Evolutionary conservation across 495 filamentous ascomycete genomes (phyloP).

Genomic region (Venustampulla echinocandica): DNA sequence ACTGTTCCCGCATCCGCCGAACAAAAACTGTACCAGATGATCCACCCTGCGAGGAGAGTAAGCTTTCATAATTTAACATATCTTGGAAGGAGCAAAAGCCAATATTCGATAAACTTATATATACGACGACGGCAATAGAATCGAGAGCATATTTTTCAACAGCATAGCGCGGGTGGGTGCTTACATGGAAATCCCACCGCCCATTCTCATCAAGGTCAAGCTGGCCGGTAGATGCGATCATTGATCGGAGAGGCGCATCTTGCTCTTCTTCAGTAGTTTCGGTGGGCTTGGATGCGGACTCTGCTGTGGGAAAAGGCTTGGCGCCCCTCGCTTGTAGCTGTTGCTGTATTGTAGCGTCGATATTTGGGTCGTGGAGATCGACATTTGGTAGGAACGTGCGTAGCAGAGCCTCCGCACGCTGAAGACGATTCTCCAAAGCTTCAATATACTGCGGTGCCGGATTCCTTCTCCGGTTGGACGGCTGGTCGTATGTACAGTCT

Average conservation of each 20-base stretch:
- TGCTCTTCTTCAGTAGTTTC: conserved; percentile 28
- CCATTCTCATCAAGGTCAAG: conserved; percentile 88
- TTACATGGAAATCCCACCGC: conserved; percentile 77
- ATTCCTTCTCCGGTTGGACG: conserved; percentile 89
- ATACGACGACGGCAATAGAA: too few relatives aligned
- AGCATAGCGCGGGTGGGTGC: too few relatives aligned
- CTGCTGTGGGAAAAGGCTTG: not conserved
- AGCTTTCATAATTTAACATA: too few relatives aligned
- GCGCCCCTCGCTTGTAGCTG: conserved; percentile 24
- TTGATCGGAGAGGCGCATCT: conserved; percentile 80
- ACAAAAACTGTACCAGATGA: conserved; percentile 89
- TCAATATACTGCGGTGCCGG: conserved; percentile 94
- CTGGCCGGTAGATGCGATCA: conserved; percentile 85
- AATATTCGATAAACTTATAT: too few relatives aligned
- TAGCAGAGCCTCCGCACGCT: conserved; percentile 75
- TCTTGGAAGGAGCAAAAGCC: too few relatives aligned
- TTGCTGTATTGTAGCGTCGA: conserved; percentile 60
- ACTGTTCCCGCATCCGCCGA: conserved; percentile 73
- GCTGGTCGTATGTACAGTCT: conserved; percentile 99
- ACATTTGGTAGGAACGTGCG: conserved; percentile 74
- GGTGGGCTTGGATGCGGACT: not conserved
- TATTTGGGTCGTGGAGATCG: conserved; percentile 71
- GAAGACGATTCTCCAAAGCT: conserved; percentile 73
- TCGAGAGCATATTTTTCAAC: too few relatives aligned
- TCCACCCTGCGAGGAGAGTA: conserved; percentile 41